phyloP scores from a whole-genome alignment of 257 asterid species.

The Solanum dulcamara region DNA sequence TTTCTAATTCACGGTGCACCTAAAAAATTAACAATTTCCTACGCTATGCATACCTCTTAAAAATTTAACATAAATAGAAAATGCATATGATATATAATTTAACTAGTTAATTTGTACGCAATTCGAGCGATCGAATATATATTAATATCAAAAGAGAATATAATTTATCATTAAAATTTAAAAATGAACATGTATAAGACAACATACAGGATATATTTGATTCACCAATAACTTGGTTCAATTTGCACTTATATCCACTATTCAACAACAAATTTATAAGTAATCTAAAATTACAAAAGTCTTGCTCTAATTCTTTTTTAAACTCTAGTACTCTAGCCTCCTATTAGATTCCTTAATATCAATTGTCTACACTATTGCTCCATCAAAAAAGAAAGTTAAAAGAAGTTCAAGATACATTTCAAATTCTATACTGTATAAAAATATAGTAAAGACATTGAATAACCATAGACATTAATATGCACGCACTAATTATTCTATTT shows the following conservation, averaged over 20 bases:
- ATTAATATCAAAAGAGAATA: no score
- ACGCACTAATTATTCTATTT: neutral
- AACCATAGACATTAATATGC: neutral
- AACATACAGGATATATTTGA: neutral
- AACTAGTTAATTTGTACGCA: no score
- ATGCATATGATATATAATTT: no score
- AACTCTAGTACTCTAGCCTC: conserved; percentile 59
- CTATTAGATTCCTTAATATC: conserved; percentile 71
- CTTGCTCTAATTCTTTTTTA: conserved; percentile 46
- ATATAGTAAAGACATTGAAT: neutral
- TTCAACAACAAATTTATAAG: neutral
- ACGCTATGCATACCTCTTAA: no score
- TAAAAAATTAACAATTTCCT: no score
- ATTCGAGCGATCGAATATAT: no score
- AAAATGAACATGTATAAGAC: no score
- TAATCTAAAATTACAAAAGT: no score
- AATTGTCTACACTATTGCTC: conserved; percentile 69
- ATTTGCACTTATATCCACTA: neutral
- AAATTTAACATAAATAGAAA: no score
- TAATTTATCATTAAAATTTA: no score
- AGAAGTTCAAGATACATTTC: neutral
- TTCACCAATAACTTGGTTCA: neutral
- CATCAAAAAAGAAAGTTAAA: no score
- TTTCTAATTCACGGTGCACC: no score
- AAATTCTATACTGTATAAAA: neutral